phyloP scores from a whole-genome alignment of 441 rosid genomes.

The Euphorbia schlechtendalii region DNA sequence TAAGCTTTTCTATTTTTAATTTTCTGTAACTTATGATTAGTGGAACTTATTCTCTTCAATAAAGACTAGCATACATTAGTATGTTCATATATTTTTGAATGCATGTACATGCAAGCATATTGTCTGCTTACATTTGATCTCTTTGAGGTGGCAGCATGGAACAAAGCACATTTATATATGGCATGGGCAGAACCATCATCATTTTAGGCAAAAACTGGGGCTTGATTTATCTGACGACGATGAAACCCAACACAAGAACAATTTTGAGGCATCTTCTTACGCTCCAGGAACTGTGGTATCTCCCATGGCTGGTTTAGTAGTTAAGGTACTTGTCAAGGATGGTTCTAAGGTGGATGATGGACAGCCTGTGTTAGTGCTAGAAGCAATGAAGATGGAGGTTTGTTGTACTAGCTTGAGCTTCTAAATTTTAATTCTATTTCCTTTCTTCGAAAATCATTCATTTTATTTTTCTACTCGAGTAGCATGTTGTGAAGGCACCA shows the following conservation, averaged over 20 bases:
- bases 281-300: conserved; percentile 72
- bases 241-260: conserved; percentile 46
- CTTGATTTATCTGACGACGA: conserved; percentile 49
- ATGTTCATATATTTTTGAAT: too few species aligned
- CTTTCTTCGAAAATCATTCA: conserved; percentile 3
- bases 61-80: neutral
- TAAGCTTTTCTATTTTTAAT: neutral
- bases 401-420: conserved; percentile 14
- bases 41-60: neutral
- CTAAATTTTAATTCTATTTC: conserved; percentile 9
- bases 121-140: conserved; percentile 19
- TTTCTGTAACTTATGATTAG: neutral
- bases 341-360: conserved; percentile 68
- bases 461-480: conserved; percentile 5
- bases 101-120: neutral
- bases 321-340: conserved; percentile 74
- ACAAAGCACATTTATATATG: conserved; percentile 69
- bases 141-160: conserved; percentile 42
- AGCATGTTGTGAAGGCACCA: conserved; percentile 92
- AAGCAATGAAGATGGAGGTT: conserved; percentile 99
- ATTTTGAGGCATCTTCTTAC: conserved; percentile 42
- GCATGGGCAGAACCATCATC: conserved; percentile 56
- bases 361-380: conserved; percentile 74
- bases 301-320: conserved; percentile 96
- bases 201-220: conserved; percentile 61